Evolutionary conservation across 495 filamentous ascomycete genomes (phyloP), one percentile per base, ranked within the genome.

Genomic region (Hyaloscypha variabilis): DNA sequence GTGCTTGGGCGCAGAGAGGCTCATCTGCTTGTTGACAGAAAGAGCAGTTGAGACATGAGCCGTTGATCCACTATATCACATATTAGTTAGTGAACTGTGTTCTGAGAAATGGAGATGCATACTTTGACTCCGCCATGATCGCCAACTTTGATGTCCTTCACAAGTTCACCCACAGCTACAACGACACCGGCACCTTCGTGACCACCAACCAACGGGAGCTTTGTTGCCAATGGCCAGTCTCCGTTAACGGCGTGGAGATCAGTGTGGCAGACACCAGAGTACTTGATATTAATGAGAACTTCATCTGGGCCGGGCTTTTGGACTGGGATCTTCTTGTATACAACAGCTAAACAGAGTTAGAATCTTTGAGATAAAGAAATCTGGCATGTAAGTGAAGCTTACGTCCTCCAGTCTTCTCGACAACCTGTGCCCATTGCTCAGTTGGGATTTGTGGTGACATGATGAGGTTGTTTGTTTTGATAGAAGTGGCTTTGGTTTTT

Each of bases 241-340:
- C 94, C 92, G 60, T 89, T 91, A 78, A 93, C 81, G 58, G 92
- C 92, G 63, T 79, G 76, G 62, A 79, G 74, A 73, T 93, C 90
- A 0, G 94, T 96, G 81, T 96, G 93, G 82, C 94, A 97, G 64
- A 97, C 93, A 73, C 94, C 94, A 8, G 91, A 90, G 84, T 89
- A 97, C 76, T 91, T 91, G 81, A 97, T 88, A 79, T 96, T 92
- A 76, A 97, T 79, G 46, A 97, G 86, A 67, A 97, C 90, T 77
- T 97, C 90, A 78, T 96, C 92, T 2, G 93, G 87, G 4, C 87
- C 90, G 4, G 94, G 93, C 71, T 85, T 84, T 57, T 83, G 83
- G 55, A 96, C 92, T 67, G 87, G 86, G 72, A 96, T 93, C 76
- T 91, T 82, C 77, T 96, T 96, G 85, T 90, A 93, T 58, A 87